Conservation (phyloP, 2,329 filamentous ascomycete genomes). For the Microdochium bolleyi region DNA sequence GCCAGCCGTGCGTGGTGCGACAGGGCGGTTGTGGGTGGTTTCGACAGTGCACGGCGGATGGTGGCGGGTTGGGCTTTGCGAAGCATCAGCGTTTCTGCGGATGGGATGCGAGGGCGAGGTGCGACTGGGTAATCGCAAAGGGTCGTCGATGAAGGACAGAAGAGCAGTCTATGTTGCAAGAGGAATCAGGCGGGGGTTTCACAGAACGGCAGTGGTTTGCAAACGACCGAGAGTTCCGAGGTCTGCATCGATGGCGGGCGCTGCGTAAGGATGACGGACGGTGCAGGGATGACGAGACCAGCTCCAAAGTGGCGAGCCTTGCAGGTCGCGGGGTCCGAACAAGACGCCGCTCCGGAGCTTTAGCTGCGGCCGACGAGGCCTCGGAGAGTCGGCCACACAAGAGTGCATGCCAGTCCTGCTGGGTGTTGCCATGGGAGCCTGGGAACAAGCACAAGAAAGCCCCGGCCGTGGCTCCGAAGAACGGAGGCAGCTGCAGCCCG, state of each 20-base stretch:
- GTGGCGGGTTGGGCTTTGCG: not conserved
- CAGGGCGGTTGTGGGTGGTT: not conserved
- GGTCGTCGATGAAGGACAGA: not conserved
- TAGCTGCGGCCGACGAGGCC: not conserved
- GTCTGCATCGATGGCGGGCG: not conserved
- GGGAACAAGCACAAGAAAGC: no score
- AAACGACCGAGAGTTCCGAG: no score
- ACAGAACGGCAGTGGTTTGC: no score
- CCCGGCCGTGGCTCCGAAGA: not conserved
- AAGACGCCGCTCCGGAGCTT: not conserved
- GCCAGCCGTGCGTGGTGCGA: constrained; percentile 8
- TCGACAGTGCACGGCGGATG: not conserved
- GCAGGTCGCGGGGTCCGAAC: not conserved
- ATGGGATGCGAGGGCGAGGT: not conserved
- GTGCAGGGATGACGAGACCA: not conserved
- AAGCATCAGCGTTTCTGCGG: not conserved
- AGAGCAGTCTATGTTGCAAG: not conserved
- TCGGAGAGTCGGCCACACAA: no score
- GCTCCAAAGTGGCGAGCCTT: not conserved
- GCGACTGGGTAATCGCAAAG: not conserved
- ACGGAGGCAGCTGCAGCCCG: not conserved
- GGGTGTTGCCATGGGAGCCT: no score
- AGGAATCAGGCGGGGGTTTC: no score
- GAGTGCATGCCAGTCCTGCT: no score
- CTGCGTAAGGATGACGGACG: not conserved